Percentiles rank a stretch among this genome's conserved stretches.
Conservation (phyloP, 1,284 basidiomycete genomes). For the Anthracocystis setariae region DNA sequence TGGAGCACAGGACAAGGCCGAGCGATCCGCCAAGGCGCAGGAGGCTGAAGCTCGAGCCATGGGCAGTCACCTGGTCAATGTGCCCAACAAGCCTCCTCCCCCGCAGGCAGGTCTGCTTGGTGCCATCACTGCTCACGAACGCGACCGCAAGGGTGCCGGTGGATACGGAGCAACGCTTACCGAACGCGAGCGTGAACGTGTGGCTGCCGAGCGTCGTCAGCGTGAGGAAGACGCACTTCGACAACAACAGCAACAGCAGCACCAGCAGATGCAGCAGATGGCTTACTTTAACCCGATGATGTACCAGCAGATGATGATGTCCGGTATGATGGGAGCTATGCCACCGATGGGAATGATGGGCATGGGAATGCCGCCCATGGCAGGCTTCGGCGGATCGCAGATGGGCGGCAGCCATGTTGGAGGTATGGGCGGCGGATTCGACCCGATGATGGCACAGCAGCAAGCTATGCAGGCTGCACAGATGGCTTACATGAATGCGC, state of each 20-base stretch:
- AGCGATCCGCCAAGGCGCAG: conserved; percentile 91
- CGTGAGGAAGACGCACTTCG: conserved; percentile 91
- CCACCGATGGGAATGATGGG: conserved; percentile 63
- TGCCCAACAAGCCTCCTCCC: conserved; percentile 90
- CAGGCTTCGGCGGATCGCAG: conserved; percentile 47
- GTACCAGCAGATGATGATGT: conserved; percentile 69
- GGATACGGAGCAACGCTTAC: conserved; percentile 93
- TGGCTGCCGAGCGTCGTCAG: conserved; percentile 74
- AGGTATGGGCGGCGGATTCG: conserved; percentile 35
- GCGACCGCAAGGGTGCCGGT: conserved; percentile 90
- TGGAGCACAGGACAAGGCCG: conserved; percentile 92
- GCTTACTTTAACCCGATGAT: conserved; percentile 55
- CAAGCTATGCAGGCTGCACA: conserved; percentile 64
- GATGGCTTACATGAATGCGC: conserved; percentile 64
- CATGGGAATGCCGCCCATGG: conserved; percentile 44
- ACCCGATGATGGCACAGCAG: conserved; percentile 59
- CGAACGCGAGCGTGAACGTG: conserved; percentile 89
- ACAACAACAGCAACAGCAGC: conserved; percentile 82
- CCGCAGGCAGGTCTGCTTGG: conserved; percentile 95
- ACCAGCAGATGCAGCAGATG: conserved; percentile 79
- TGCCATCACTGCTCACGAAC: conserved; percentile 92
- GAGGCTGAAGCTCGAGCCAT: conserved; percentile 89
- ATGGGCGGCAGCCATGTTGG: conserved; percentile 47
- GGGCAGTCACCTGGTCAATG: conserved; percentile 89
- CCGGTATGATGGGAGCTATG: conserved; percentile 55